Percentiles rank a stretch among this genome's conserved stretches.
Evolutionary conservation across 2,329 filamentous ascomycete genomes (phyloP).

Genomic region (Akanthomyces muscarius): DNA sequence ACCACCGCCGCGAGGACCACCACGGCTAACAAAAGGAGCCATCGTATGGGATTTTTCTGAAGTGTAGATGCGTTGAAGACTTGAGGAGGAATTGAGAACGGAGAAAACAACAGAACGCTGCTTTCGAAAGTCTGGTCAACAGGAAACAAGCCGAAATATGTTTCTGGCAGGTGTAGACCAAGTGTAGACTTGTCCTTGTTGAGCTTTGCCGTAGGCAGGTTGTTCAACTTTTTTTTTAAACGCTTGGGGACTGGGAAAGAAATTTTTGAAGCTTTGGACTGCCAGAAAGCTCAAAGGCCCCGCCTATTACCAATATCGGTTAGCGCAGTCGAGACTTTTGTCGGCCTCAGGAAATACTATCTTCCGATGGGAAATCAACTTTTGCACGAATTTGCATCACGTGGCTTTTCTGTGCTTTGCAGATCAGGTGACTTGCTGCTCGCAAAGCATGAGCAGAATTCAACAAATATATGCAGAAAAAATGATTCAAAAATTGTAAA

Average conservation of each 20-base stretch:
- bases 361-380: slow-evolving; percentile 10
- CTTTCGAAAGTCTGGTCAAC: neutral
- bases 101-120: slow-evolving; percentile 20
- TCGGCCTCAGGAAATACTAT: slow-evolving; percentile 3
- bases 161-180: slow-evolving; percentile 10
- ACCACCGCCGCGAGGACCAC: slow-evolving; percentile 26
- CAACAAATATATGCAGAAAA: neutral
- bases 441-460: neutral
- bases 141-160: slow-evolving; percentile 12
- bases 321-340: neutral
- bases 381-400: neutral
- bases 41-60: slow-evolving; percentile 17
- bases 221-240: slow-evolving; percentile 19
- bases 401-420: neutral
- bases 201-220: slow-evolving; percentile 28
- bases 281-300: slow-evolving; percentile 19
- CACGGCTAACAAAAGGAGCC: slow-evolving; percentile 27
- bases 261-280: slow-evolving; percentile 36
- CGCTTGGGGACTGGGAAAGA: slow-evolving; percentile 26
- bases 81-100: slow-evolving; percentile 21
- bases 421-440: neutral
- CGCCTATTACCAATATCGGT: slow-evolving; percentile 10
- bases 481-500: neutral
- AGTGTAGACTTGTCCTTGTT: slow-evolving; percentile 15
- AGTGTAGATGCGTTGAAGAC: neutral